A percentile compares a stretch with the other conserved stretches of the same genome.
phyloP scores from a whole-genome alignment of 305 asterid genomes.

The Fraxinus floribunda region DNA sequence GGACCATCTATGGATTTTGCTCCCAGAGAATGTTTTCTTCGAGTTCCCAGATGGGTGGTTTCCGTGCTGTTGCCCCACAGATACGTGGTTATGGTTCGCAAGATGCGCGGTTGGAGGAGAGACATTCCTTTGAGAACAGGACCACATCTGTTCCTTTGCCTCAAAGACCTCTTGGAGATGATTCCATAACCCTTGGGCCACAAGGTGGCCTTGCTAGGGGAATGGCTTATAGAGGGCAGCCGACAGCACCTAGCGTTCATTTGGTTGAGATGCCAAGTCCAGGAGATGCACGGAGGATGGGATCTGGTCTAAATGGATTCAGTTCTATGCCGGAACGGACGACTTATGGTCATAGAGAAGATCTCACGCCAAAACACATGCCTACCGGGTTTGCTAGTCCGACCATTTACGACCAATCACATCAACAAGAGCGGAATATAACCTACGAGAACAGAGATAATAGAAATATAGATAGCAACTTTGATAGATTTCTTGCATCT shows the following conservation, averaged over 20 bases:
- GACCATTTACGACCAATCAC: slow-evolving; percentile 43
- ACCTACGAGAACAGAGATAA: slow-evolving; percentile 45
- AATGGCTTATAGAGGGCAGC: slow-evolving; percentile 81
- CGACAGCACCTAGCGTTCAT: slow-evolving; percentile 41
- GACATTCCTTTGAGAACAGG: slow-evolving; percentile 39
- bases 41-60: slow-evolving; percentile 39
- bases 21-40: slow-evolving; percentile 41
- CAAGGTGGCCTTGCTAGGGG: slow-evolving; percentile 96
- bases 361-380: slow-evolving; percentile 47
- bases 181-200: slow-evolving; percentile 78
- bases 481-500: slow-evolving; percentile 47
- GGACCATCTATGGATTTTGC: slow-evolving; percentile 41
- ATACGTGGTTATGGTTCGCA: slow-evolving; percentile 45
- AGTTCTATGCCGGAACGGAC: slow-evolving; percentile 53
- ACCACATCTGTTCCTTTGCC: slow-evolving; percentile 39
- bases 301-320: slow-evolving; percentile 61
- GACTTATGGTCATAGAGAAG: slow-evolving; percentile 60
- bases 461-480: slow-evolving; percentile 44
- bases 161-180: slow-evolving; percentile 43
- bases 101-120: slow-evolving; percentile 41
- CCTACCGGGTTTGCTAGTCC: slow-evolving; percentile 49
- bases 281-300: slow-evolving; percentile 55
- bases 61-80: slow-evolving; percentile 35
- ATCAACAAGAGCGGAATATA: slow-evolving; percentile 33
- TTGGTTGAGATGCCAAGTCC: slow-evolving; percentile 40